These are phyloP conservation scores for Talaromyces stipitatus DNA, from an alignment of 495 filamentous ascomycete genomes.

Conservation along the genomic window DNA sequence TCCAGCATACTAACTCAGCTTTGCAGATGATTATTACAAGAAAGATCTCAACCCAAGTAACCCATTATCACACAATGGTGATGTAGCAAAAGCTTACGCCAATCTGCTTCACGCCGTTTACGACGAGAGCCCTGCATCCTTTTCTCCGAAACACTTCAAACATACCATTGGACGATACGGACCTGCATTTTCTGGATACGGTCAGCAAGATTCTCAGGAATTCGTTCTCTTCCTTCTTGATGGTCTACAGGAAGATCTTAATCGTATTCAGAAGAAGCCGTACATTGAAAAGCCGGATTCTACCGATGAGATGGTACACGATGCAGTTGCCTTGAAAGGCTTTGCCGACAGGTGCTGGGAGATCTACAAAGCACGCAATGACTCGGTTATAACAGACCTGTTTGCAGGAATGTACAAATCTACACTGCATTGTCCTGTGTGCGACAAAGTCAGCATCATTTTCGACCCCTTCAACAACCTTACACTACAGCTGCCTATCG, in stretches of 20 bases:
- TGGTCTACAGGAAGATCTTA: constrained; percentile 90
- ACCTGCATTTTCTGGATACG: constrained; percentile 84
- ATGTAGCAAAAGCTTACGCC: constrained; percentile 75
- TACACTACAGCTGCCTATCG: constrained; percentile 81
- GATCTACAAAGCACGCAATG: constrained; percentile 87
- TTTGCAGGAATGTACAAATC: constrained; percentile 98
- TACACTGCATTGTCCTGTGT: constrained; percentile 82
- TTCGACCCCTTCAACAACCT: constrained; percentile 97
- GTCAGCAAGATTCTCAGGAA: constrained; percentile 95
- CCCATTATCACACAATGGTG: constrained; percentile 72
- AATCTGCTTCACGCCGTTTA: constrained; percentile 68
- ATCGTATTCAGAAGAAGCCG: constrained; percentile 88
- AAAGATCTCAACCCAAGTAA: constrained; percentile 77
- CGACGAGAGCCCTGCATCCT: constrained; percentile 44
- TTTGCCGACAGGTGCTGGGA: constrained; percentile 85
- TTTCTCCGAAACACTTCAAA: constrained; percentile 74
- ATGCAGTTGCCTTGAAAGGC: constrained; percentile 64
- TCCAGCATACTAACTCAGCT: constrained; percentile 15
- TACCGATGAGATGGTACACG: constrained; percentile 88
- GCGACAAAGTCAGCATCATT: constrained; percentile 93
- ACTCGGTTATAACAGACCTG: constrained; percentile 88
- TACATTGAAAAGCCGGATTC: constrained; percentile 98
- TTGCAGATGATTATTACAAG: constrained; percentile 55
- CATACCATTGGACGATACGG: constrained; percentile 69
- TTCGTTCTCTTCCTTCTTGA: constrained; percentile 96